Percentiles rank a stretch among this genome's conserved stretches.
phyloP scores from a whole-genome alignment of 768 basidiomycete species.

The Kwoniella botswanensis region DNA sequence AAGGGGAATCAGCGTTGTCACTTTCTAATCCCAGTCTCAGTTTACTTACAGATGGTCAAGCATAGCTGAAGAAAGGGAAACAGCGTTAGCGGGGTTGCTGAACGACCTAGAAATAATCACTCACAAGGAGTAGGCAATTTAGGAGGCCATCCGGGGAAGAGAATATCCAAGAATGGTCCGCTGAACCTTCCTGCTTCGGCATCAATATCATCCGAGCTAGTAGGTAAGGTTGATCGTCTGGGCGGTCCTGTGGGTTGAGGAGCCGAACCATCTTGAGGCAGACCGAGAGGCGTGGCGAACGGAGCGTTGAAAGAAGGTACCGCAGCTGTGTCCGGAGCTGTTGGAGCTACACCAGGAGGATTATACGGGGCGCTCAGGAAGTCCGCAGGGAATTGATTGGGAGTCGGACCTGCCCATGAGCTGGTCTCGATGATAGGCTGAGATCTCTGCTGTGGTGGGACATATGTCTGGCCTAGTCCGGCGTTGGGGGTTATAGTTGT shows the following conservation, averaged over 20 bases:
- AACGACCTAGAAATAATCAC: neutral
- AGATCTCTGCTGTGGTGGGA: neutral
- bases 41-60: slow-evolving; percentile 36
- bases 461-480: neutral
- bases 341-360: neutral
- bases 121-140: slow-evolving; percentile 36
- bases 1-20: neutral
- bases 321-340: neutral
- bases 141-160: slow-evolving; percentile 45
- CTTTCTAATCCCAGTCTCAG: neutral
- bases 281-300: neutral
- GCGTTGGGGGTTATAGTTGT: neutral
- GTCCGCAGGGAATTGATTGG: neutral
- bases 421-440: neutral
- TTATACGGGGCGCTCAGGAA: slow-evolving; percentile 9
- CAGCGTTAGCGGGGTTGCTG: neutral
- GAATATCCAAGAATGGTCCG: slow-evolving; percentile 32
- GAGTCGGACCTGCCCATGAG: slow-evolving; percentile 11
- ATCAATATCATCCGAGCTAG: slow-evolving; percentile 24
- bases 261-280: neutral
- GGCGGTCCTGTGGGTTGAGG: neutral
- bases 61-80: slow-evolving; percentile 19
- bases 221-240: neutral
- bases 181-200: slow-evolving; percentile 31
- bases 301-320: neutral